phyloP scores from a whole-genome alignment of 805 yeast species.

The Nakazawaea anatomiae region DNA sequence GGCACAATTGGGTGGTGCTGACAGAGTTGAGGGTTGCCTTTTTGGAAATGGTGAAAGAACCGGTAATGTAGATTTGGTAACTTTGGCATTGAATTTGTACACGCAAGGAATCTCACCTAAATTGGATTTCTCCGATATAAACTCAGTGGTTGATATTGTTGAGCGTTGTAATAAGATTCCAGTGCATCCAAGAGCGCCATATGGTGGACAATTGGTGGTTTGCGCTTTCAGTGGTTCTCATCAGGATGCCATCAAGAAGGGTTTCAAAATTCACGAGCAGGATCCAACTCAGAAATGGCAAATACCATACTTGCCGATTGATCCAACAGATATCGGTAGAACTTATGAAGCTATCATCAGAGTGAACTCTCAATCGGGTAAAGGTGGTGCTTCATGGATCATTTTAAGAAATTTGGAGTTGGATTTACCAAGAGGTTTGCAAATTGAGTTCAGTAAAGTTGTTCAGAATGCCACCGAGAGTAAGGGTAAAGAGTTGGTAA shows the following conservation, averaged over 20 bases:
- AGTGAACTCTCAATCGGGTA: constrained; percentile 83
- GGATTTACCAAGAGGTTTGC: constrained; percentile 77
- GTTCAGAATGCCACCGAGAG: constrained; percentile 68
- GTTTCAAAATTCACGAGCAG: constrained; percentile 48
- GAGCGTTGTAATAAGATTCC: constrained; percentile 81
- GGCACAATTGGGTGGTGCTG: constrained; percentile 82
- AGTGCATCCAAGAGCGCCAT: constrained; percentile 73
- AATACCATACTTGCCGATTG: constrained; percentile 78
- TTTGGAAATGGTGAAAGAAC: constrained; percentile 88
- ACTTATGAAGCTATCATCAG: constrained; percentile 90
- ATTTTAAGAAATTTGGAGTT: constrained; percentile 69
- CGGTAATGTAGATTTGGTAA: constrained; percentile 79
- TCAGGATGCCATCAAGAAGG: constrained; percentile 85
- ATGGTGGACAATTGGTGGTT: constrained; percentile 77
- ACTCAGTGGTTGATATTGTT: constrained; percentile 61
- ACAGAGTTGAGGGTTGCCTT: constrained; percentile 79
- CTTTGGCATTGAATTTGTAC: constrained; percentile 69
- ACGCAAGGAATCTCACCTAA: constrained; percentile 74
- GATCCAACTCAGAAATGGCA: constrained; percentile 48
- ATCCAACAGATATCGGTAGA: constrained; percentile 80
- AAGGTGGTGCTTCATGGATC: constrained; percentile 89
- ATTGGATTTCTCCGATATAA: constrained; percentile 65
- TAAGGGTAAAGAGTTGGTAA: constrained; percentile 65
- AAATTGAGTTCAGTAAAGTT: constrained; percentile 64
- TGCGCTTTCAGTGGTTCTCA: constrained; percentile 85